Evolutionary conservation across 352 stramenopile species (phyloP), one percentile per base, ranked within the genome.

Genomic region (Globisporangium nodosum): DNA sequence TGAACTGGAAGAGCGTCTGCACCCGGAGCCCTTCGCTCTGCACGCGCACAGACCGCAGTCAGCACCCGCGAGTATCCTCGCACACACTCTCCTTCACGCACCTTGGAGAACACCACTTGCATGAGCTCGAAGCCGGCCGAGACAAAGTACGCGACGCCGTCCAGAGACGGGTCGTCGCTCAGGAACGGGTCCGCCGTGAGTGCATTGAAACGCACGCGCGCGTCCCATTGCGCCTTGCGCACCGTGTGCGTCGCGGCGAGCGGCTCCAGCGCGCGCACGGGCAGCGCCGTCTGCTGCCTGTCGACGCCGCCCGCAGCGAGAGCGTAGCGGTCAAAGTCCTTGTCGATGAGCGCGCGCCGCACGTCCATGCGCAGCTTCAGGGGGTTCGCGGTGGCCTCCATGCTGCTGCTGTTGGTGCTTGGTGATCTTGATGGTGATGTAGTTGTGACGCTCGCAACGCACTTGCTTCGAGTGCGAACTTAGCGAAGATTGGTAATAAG

Each of bases 321-420:
- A 54, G 82, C 78, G 64, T 94, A 92, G 55, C 78, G 70, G 55
- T 92, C 81, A 54, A 94, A 94, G 56, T 88, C 68, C 54, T 83
- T 79, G 67, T 92, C 82, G n/a, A 90, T 61, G 48, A 88, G 69
- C 51, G 71, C 61, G 58, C 73, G 76, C 52, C 88, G 58, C 55
- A 88, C 70, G 54, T 90, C 57, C 85, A 94, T 90, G 31, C 55
- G 54, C 24, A n/a, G 50, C 31, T 64, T 64, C 30, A 52, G 56
- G 56, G 46, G 52, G 60, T 18, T 49, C 20, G 49, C 1, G 12
- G 12, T 12, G 13, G 37, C 13, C 37, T 43, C 37, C 37, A 43
- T 43, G 37, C 37, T 43, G 35, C 54, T 59, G 45, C 54, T 68
- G 55, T 43, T 27, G 37, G 56, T 68, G 39, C n/a, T 27, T 56